Evolutionary conservation across 2,329 filamentous ascomycete species (phyloP), one percentile per base, ranked within the genome.

Genomic region (Sarocladium brachiariae): DNA sequence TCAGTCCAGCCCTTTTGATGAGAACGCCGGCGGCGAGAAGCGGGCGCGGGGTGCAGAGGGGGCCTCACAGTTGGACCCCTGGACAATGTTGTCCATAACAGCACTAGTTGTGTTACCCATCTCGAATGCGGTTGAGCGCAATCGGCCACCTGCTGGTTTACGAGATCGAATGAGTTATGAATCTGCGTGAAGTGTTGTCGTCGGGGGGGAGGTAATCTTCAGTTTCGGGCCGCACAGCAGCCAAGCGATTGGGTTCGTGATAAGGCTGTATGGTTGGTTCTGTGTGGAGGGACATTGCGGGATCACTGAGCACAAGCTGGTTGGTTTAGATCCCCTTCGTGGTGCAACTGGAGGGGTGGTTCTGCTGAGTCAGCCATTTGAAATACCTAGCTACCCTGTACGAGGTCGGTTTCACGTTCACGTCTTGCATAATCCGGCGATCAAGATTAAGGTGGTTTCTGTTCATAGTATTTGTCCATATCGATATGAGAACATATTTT

Each of bases 41-140:
- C 23, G 23, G 4, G 4, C 39, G 39, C 21, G 18, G 43, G 24
- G 25, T 8, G 4, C 56, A 47, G 27, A 30, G 52, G 48, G 39
- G 45, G 53, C n/a, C 67, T 63, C 74, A 96, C 92, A 99, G 76
- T 99, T 99, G 61, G 91, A 93, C 61, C 87, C 89, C 65, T 95
- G 88, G 67, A 96, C 91, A 63, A 99, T 96, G 72, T 87, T 93
- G 72, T 97, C 92, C 70, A 97, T 78, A 67, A 97, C 85, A 59
- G 78, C 73, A 66, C 82, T 86, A 59, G 80, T 82, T 52, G 80
- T 80, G 70, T 86, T 86, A 60, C 83, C 83, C 83, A 86, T 86
- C 58, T 59, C 9, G 37, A n/a, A 27, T 33, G 24, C 3, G 23
- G 23, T 19, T 13, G 16, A 43, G 31, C 50, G 45, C 35, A 24